These are phyloP conservation scores for Ascoidea asiatica DNA, from an alignment of 805 yeast species.

Conservation along the genomic window DNA sequence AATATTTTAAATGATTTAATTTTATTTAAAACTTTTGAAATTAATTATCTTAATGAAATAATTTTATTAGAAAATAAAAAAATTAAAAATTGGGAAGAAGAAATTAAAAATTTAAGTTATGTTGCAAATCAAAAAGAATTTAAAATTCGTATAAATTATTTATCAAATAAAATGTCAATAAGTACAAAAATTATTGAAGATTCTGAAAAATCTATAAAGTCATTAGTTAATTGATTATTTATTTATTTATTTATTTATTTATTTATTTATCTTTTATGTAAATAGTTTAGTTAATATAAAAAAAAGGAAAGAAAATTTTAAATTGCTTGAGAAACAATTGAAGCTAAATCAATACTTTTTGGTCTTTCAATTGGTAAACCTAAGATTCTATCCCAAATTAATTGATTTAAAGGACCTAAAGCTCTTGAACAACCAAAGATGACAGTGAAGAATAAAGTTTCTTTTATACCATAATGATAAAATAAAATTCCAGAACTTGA, in stretches of 20 bases:
- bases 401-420: slow-evolving; percentile 65
- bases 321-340: no score
- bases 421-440: slow-evolving; percentile 76
- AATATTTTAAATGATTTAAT: slow-evolving; percentile 44
- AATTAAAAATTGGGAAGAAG: slow-evolving; percentile 57
- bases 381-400: slow-evolving; percentile 64
- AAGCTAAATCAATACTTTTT: slow-evolving; percentile 24
- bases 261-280: no score
- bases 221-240: no score
- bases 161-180: slow-evolving; percentile 51
- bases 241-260: no score
- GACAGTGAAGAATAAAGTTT: slow-evolving; percentile 65
- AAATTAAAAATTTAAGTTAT: slow-evolving; percentile 43
- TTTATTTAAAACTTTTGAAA: slow-evolving; percentile 48
- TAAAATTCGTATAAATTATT: slow-evolving; percentile 47
- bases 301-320: no score
- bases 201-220: no score
- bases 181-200: slow-evolving; percentile 38
- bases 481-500: slow-evolving; percentile 68
- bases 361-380: slow-evolving; percentile 80
- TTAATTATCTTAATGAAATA: slow-evolving; percentile 39
- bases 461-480: slow-evolving; percentile 68
- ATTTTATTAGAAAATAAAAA: slow-evolving; percentile 47
- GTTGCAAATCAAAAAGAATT: slow-evolving; percentile 40
- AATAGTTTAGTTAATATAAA: no score